phyloP scores from a whole-genome alignment of 176 grass and related monocot genomes.

The Dendrocalamus sinicus region DNA sequence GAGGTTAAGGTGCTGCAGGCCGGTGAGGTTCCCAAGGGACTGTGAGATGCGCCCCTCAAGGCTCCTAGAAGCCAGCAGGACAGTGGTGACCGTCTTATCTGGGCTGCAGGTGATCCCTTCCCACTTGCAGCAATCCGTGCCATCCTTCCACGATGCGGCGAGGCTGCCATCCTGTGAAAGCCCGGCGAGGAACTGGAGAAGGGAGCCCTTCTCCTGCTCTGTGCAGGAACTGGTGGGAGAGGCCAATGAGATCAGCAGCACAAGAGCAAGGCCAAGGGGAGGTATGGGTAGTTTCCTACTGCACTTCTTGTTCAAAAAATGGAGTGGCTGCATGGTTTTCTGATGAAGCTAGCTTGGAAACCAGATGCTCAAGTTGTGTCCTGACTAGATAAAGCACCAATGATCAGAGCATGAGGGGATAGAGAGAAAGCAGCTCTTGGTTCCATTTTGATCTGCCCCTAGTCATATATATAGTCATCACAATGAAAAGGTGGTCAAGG shows the following conservation, averaged over 20 bases:
- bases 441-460: not conserved
- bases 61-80: conserved; percentile 9
- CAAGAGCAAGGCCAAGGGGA: not conserved
- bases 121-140: conserved; percentile 45
- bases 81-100: not conserved
- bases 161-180: not conserved
- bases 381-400: not conserved
- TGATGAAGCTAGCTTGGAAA: conserved; percentile 22
- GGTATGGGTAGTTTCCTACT: not conserved
- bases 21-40: not conserved
- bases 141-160: not conserved
- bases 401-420: not conserved
- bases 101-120: conserved; percentile 41
- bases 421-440: not conserved
- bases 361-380: not conserved
- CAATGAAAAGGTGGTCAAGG: conserved; percentile 22
- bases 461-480: not conserved
- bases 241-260: conserved; percentile 36
- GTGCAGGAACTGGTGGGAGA: conserved; percentile 24
- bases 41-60: conserved; percentile 25
- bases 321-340: conserved; percentile 40
- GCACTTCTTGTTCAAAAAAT: not conserved
- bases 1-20: conserved; percentile 26
- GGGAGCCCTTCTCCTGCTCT: conserved; percentile 35
- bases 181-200: conserved; percentile 33